Evolutionary conservation across 371 early-diverging fungal species (phyloP).

Genomic region (Rhizopus microsporus): DNA sequence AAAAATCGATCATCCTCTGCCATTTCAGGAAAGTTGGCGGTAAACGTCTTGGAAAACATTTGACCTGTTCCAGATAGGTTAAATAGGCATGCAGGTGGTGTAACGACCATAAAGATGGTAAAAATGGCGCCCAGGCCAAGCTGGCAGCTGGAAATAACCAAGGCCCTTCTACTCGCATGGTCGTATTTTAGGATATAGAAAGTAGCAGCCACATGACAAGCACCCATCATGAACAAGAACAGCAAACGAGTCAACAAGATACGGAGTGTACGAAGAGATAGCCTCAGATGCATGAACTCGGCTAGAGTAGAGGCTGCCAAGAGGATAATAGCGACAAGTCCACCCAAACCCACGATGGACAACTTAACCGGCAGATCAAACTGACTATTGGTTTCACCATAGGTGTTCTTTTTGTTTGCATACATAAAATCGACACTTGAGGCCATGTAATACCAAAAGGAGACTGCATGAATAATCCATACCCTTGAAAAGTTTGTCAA

Average conservation of each 20-base stretch:
- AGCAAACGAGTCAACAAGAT: constrained; percentile 61
- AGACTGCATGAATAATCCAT: constrained; percentile 81
- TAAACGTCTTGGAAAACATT: constrained; percentile 73
- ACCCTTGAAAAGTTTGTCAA: constrained; percentile 84
- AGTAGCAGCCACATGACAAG: constrained; percentile 65
- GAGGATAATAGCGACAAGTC: constrained; percentile 68
- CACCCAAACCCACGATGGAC: constrained; percentile 73
- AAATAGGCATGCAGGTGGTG: constrained; percentile 70
- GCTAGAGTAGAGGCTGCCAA: constrained; percentile 66
- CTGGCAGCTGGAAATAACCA: constrained; percentile 64
- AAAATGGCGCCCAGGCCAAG: constrained; percentile 68
- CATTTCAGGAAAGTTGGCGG: constrained; percentile 75
- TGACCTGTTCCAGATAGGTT: constrained; percentile 31
- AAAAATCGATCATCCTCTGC: constrained; percentile 64
- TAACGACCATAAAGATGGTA: constrained; percentile 60
- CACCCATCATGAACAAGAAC: constrained; percentile 58
- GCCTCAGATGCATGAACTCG: constrained; percentile 71
- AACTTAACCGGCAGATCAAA: constrained; percentile 51
- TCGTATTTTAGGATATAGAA: constrained; percentile 57
- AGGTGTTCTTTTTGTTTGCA: constrained; percentile 10
- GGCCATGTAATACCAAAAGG: constrained; percentile 84
- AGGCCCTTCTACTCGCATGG: constrained; percentile 39
- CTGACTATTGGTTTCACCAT: neutral
- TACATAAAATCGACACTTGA: constrained; percentile 74
- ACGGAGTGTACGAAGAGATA: constrained; percentile 50